Evolutionary conservation across 768 basidiomycete species (phyloP), one percentile per base, ranked within the genome.

Genomic region (Gloeostereum incarnatum): DNA sequence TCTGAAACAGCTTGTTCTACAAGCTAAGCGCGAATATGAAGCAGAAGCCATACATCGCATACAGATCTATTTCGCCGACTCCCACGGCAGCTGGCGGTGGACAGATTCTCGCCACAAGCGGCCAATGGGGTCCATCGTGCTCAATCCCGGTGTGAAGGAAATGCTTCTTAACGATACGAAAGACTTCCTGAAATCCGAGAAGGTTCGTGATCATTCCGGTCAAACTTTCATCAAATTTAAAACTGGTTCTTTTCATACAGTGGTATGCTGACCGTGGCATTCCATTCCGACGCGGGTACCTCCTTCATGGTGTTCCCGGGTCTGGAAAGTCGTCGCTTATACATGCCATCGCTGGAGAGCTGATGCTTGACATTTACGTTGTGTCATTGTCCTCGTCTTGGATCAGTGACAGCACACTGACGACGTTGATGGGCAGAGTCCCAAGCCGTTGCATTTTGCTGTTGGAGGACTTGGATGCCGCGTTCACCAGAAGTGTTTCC

Each of bases 261-360:
- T 91, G 89, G 89, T 92, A 91, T 49, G 84, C 85, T n/a, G 84
- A 89, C 57, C 80, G 89, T 49, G 89, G 89, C 36, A 90, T 91
- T 47, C 89, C 89, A 21, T 91, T 87, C 73, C 82, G 89, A 39
- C 75, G 89, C 40, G 89, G 89, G 4, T 89, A 88, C 56, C 73
- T 90, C 36, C 68, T 90, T 17, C 78, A 89, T 48, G 85, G 86
- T 45, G 81, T 87, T 19, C 81, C 88, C 8, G 89, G 88, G 35
- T 84, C 82, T 19, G 88, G 88, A 33, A 92, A 92, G 63, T 82
- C 80, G 16, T 87, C 84, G 14, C 67, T 90, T 40, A 88, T 14
- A 9, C n/a, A 20, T 17, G 76, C 89, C 10, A 76, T 92, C 20
- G 91, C 91, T 6, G 90, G 90, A 32, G 81, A 86, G 53, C 70